phyloP scores from a whole-genome alignment of 2,329 filamentous ascomycete genomes.

The Calonectria leucothoes region DNA sequence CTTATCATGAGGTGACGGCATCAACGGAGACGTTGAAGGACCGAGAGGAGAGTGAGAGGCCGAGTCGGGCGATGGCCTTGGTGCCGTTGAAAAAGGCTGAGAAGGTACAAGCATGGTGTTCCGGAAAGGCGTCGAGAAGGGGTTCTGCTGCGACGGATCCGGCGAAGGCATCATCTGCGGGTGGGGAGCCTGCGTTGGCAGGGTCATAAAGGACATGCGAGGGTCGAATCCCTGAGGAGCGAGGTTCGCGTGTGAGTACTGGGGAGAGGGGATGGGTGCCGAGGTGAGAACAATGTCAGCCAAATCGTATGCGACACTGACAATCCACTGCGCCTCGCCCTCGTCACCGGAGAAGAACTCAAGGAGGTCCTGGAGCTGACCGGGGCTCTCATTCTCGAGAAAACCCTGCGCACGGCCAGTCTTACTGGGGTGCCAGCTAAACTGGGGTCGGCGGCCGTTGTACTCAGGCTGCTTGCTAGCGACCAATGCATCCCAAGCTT shows the following conservation, averaged over 20 bases:
- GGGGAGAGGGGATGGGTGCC: constrained; percentile 45
- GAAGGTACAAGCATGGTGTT: constrained; percentile 48
- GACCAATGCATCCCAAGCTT: constrained; percentile 70
- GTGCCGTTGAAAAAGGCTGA: constrained; percentile 42
- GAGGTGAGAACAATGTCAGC: constrained; percentile 59
- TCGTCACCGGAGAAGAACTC: constrained; percentile 72
- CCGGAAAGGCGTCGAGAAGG: constrained; percentile 46
- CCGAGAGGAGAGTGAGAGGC: constrained; percentile 47
- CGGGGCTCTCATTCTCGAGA: constrained; percentile 71
- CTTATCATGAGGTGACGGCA: constrained; percentile 48
- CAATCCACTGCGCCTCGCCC: constrained; percentile 67
- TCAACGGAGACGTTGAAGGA: constrained; percentile 47
- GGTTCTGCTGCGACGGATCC: constrained; percentile 42
- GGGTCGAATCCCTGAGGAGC: constrained; percentile 42
- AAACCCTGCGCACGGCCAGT: constrained; percentile 69
- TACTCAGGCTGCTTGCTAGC: constrained; percentile 66
- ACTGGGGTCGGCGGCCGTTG: constrained; percentile 65
- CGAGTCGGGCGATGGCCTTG: constrained; percentile 48
- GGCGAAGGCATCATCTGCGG: constrained; percentile 45
- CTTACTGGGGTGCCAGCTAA: constrained; percentile 70
- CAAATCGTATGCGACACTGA: constrained; percentile 68
- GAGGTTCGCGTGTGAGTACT: constrained; percentile 44
- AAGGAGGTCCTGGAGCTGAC: constrained; percentile 72
- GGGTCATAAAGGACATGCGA: constrained; percentile 45
- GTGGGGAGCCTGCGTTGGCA: constrained; percentile 48